A percentile compares a stretch with the other conserved stretches of the same genome.
phyloP scores from a whole-genome alignment of 768 basidiomycete genomes.

The Coprinopsis strossmayeri region DNA sequence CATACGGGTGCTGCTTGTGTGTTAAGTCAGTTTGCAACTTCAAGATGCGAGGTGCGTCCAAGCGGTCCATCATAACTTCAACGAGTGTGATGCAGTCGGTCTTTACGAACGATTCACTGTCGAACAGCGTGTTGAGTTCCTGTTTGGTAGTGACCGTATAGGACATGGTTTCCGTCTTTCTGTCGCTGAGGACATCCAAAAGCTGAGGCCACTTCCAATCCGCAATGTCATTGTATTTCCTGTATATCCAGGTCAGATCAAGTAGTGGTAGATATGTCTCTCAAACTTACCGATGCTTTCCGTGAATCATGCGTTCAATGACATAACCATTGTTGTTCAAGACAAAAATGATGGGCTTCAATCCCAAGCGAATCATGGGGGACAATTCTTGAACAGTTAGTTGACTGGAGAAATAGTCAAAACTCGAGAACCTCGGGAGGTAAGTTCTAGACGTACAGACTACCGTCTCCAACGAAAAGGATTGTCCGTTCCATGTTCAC shows the following conservation, averaged over 20 bases:
- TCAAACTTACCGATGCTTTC: constrained; percentile 45
- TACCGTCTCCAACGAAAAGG: constrained; percentile 82
- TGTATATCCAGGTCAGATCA: neutral
- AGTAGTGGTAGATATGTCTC: neutral
- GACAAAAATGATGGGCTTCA: constrained; percentile 82
- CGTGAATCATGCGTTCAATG: constrained; percentile 78
- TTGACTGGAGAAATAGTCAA: constrained; percentile 39
- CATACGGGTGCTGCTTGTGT: constrained; percentile 43
- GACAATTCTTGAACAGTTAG: constrained; percentile 79
- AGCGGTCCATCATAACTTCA: constrained; percentile 69
- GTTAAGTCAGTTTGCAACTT: constrained; percentile 50
- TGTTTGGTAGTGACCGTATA: constrained; percentile 61
- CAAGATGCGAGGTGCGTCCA: constrained; percentile 66
- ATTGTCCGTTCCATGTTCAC: constrained; percentile 58
- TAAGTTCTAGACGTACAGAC: constrained; percentile 42
- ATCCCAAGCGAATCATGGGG: constrained; percentile 66
- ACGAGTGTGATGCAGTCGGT: constrained; percentile 72
- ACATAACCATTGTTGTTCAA: constrained; percentile 82
- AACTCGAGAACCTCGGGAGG: constrained; percentile 5
- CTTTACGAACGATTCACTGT: constrained; percentile 50
- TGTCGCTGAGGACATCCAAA: constrained; percentile 52
- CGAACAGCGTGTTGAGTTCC: constrained; percentile 64
- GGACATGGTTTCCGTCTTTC: constrained; percentile 43
- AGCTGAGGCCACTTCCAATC: constrained; percentile 73
- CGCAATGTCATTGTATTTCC: constrained; percentile 83